phyloP scores from a whole-genome alignment of 805 yeast genomes.

The Saccharomycopsis sp. region DNA sequence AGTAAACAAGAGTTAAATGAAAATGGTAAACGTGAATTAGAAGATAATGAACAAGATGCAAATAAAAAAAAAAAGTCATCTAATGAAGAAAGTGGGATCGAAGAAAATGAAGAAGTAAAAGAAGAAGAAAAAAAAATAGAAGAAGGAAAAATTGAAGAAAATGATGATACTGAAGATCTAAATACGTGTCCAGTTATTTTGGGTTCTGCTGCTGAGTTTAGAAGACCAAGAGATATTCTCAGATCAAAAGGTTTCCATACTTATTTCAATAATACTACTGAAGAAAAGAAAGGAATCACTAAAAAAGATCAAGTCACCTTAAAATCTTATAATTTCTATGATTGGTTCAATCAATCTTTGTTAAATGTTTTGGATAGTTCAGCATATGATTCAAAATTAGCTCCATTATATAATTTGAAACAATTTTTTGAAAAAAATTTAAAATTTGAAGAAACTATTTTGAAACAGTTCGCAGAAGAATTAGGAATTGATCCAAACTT shows the following conservation, averaged over 20 bases:
- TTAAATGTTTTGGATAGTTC: constrained; percentile 30
- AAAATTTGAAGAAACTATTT: constrained; percentile 24
- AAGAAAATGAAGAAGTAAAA: constrained; percentile 9
- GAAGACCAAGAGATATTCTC: constrained; percentile 36
- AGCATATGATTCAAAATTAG: constrained; percentile 29
- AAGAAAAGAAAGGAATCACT: constrained; percentile 31
- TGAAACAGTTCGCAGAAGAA: constrained; percentile 7
- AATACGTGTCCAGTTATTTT: constrained; percentile 29
- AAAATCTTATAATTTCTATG: constrained; percentile 32
- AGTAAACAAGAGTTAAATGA: constrained; percentile 1
- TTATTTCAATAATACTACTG: constrained; percentile 38
- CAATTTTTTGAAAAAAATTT: constrained; percentile 50
- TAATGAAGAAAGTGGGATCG: not conserved
- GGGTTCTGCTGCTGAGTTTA: constrained; percentile 35
- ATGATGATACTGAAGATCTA: not conserved
- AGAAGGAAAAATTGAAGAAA: not conserved
- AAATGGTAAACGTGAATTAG: constrained; percentile 5
- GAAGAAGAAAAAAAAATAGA: constrained; percentile 9
- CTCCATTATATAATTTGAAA: constrained; percentile 43
- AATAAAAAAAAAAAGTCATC: not conserved
- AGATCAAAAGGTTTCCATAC: constrained; percentile 41
- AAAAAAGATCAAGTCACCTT: constrained; percentile 25
- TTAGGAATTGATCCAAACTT: constrained; percentile 10
- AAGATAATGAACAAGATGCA: not conserved
- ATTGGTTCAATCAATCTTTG: constrained; percentile 31